A percentile compares a stretch with the other conserved stretches of the same genome.
Conservation (phyloP, 805 yeast species). For the Pichia kluyveri region DNA sequence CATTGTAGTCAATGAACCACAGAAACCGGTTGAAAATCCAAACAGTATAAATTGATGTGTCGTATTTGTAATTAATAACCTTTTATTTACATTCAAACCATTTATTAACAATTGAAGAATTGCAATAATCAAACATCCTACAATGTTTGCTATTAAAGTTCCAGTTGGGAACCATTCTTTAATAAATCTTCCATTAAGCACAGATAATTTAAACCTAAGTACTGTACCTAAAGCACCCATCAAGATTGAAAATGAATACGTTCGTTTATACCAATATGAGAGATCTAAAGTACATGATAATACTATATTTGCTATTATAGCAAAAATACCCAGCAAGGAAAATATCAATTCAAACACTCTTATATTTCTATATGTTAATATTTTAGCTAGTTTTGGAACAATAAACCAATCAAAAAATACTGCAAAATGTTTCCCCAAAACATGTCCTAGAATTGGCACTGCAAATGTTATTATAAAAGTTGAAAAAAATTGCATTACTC, state of each 20-base stretch:
- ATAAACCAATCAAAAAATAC: conserved; percentile 6
- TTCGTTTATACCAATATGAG: conserved; percentile 40
- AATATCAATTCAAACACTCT: conserved; percentile 11
- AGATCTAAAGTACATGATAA: conserved; percentile 29
- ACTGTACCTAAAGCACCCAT: conserved; percentile 70
- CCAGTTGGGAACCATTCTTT: conserved; percentile 44
- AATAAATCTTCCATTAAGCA: conserved; percentile 31
- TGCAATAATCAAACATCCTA: conserved; percentile 17
- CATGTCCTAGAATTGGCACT: conserved; percentile 50
- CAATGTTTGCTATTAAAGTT: conserved; percentile 32
- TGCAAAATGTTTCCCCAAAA: conserved; percentile 46
- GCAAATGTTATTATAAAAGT: conserved; percentile 52
- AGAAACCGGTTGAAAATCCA: conserved; percentile 21
- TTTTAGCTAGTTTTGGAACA: conserved; percentile 2
- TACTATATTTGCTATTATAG: conserved; percentile 32
- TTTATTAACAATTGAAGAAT: conserved; percentile 12
- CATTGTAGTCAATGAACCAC: conserved; percentile 35
- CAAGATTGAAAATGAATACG: conserved; percentile 58
- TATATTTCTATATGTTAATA: conserved; percentile 7
- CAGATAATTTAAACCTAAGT: conserved; percentile 46
- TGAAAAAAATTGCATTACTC: conserved; percentile 66
- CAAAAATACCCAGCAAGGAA: conserved; percentile 18
- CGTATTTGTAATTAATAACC: conserved; percentile 8
- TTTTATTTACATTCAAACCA: conserved; percentile 8
- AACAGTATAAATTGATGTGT: conserved; percentile 15